These are phyloP conservation scores for Grosmannia huntii DNA, from an alignment of 2,329 filamentous ascomycete species.

Conservation along the genomic window DNA sequence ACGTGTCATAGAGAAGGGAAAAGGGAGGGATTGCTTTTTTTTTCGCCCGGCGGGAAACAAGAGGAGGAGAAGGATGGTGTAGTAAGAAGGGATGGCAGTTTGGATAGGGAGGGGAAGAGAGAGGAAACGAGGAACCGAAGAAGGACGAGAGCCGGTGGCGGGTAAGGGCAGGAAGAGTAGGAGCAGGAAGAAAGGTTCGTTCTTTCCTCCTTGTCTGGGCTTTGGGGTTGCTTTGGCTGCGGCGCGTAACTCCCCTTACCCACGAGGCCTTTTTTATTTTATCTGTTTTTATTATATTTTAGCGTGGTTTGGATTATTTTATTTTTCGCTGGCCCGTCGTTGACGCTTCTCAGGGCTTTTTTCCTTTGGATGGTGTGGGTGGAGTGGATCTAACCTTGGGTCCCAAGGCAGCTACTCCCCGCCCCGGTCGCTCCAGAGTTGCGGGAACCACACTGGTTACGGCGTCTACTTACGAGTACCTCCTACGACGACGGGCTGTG, in stretches of 20 bases:
- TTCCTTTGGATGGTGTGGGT: conserved; percentile 5
- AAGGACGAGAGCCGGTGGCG: conserved; percentile 4
- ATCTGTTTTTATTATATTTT: conserved; percentile 6
- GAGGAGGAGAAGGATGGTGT: not conserved
- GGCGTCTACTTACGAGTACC: conserved; percentile 5
- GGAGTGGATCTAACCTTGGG: conserved; percentile 11
- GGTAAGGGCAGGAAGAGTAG: conserved; percentile 7
- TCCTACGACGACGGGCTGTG: not conserved
- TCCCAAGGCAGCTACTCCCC: conserved; percentile 10
- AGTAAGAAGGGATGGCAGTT: not conserved
- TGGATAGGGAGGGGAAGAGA: not conserved
- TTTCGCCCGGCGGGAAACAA: not conserved
- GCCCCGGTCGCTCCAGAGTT: conserved; percentile 10
- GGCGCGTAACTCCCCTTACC: conserved; percentile 14
- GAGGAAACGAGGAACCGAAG: not conserved
- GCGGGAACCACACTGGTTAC: conserved; percentile 7
- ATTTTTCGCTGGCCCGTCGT: conserved; percentile 3
- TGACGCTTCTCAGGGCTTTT: conserved; percentile 10
- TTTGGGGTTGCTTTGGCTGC: conserved; percentile 13
- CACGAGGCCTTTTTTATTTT: conserved; percentile 11
- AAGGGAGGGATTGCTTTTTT: not conserved
- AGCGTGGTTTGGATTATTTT: conserved; percentile 4
- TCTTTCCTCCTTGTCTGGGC: conserved; percentile 9
- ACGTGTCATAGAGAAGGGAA: not conserved
- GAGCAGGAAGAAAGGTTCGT: conserved; percentile 8